These are phyloP conservation scores for Fusarium brachygibbosum DNA, from an alignment of 2,329 filamentous ascomycete species.

Conservation along the genomic window DNA sequence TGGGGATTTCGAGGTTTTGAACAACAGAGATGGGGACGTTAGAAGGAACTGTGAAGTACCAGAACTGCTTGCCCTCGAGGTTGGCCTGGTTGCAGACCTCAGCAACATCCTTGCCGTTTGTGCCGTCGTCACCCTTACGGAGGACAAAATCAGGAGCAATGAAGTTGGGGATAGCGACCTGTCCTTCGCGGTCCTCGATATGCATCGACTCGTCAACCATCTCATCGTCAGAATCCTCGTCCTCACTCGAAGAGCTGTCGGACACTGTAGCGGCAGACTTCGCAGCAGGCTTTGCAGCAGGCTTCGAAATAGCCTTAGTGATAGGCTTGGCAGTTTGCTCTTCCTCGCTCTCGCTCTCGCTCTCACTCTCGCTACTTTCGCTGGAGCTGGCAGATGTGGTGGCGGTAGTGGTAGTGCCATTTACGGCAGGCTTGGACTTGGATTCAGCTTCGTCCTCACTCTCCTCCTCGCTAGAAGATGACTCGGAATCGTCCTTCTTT, in stretches of 20 bases:
- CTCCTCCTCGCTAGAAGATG: constrained; percentile 49
- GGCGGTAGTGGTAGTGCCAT: constrained; percentile 24
- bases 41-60: constrained; percentile 83
- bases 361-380: constrained; percentile 35
- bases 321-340: constrained; percentile 33
- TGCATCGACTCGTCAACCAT: constrained; percentile 58
- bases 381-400: constrained; percentile 43
- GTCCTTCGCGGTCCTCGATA: constrained; percentile 53
- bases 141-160: constrained; percentile 67
- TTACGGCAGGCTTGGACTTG: constrained; percentile 38
- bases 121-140: constrained; percentile 60
- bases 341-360: constrained; percentile 37
- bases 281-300: constrained; percentile 25
- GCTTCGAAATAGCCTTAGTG: constrained; percentile 25
- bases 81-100: constrained; percentile 70
- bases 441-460: constrained; percentile 46
- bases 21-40: constrained; percentile 77
- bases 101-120: constrained; percentile 61
- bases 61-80: constrained; percentile 78
- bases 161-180: constrained; percentile 60
- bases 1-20: constrained; percentile 72
- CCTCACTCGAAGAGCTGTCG: constrained; percentile 45
- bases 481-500: constrained; percentile 39
- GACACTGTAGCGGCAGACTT: constrained; percentile 37
- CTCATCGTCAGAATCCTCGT: constrained; percentile 50